Evolutionary conservation across 441 rosid genomes (phyloP), one percentile per base, ranked within the genome.

Genomic region (Euphorbia schlechtendalii): DNA sequence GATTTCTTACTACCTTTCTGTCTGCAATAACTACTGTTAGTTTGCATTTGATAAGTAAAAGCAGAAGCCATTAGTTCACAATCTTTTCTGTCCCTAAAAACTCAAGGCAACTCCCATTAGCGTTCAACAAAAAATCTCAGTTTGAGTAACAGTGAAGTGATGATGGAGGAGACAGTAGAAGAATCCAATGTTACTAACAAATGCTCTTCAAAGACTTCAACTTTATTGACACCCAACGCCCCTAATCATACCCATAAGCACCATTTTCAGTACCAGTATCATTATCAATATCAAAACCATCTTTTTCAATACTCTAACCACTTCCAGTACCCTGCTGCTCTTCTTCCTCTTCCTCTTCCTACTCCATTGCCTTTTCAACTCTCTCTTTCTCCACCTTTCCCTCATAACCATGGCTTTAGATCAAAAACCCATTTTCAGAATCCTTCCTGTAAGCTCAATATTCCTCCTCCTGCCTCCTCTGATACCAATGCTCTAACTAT

Each of bases 321-420:
- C 70, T 77, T 72, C 79, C 81, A 78, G 56, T 75, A 67, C 65
- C 79, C 70, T 40, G 70, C 51, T 64, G 89, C 96, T 77, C 82
- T 87, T 71, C 96, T 85, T 66, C 89, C 90, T 28, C 79, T 80
- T 20, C 89, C 92, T 80, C 79, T 79, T 18, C 88, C 90, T 78
- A 76, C 86, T 73, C 78, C 82, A 41, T 70, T 78, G 54, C 90
- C 83, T 66, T 79, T 78, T 40, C 87, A 77, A 22, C 83, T 76
- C 14, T 82, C 88, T 77, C 55, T 76, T n/a, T 51, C 82, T 36
- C 84, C 83, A 40, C 77, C 84, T 63, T 53, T 73, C 60, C 79
- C 77, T 64, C 88, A 64, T 59, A 74, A 79, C 78, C 87, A 73
- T 25, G 49, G 74, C 76, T 80, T 78, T 52, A 67, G 64, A 54